Conservation (phyloP, 257 asterid species). For the Anisodus tanguticus region DNA sequence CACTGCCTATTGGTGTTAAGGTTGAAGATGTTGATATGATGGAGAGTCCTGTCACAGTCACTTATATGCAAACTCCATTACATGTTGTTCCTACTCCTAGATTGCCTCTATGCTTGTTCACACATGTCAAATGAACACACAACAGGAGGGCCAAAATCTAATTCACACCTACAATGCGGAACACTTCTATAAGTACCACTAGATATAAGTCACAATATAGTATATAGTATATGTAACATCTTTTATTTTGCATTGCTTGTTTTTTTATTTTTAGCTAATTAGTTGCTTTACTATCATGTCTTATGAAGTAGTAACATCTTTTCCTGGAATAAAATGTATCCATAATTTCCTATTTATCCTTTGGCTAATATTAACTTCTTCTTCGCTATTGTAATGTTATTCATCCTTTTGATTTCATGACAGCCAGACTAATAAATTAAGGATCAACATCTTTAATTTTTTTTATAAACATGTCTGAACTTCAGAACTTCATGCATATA, state of each 20-base stretch:
- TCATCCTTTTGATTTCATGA: too few species aligned
- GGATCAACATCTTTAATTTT: too few species aligned
- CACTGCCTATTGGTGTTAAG: constrained; percentile 53
- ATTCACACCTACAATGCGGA: too few species aligned
- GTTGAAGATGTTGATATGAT: constrained; percentile 77
- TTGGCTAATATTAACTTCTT: too few species aligned
- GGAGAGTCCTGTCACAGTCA: constrained; percentile 81
- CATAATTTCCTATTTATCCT: background rate
- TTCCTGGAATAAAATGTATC: background rate
- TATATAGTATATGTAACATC: background rate
- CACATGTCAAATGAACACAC: constrained; percentile 40
- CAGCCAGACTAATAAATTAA: too few species aligned
- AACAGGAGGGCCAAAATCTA: background rate
- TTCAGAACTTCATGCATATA: too few species aligned
- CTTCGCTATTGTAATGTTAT: too few species aligned
- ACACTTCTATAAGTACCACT: background rate
- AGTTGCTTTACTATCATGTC: background rate
- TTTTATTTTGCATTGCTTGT: background rate
- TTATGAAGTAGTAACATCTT: background rate
- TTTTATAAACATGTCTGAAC: too few species aligned
- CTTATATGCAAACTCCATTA: constrained; percentile 63
- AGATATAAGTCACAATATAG: background rate
- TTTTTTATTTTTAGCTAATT: background rate
- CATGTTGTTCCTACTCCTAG: constrained; percentile 68
- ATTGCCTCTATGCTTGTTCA: constrained; percentile 57